Percentiles rank a stretch among this genome's conserved stretches.
Evolutionary conservation across 805 yeast species (phyloP).

Genomic region (Teunomyces pallodes): DNA sequence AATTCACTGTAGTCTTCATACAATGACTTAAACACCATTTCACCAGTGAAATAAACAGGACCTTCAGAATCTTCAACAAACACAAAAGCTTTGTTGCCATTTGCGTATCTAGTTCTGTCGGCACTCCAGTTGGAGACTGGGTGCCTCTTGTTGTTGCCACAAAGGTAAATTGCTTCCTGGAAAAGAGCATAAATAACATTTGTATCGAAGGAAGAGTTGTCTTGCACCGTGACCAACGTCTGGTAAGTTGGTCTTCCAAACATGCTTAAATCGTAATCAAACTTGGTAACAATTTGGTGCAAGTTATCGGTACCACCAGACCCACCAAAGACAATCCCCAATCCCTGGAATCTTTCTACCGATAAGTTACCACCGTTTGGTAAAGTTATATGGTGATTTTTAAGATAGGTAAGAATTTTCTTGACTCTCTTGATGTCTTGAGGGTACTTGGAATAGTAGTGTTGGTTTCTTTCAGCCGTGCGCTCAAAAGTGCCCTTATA

Average conservation of each 20-base stretch:
- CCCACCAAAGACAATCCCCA: conserved; percentile 52
- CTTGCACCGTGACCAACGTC: conserved; percentile 33
- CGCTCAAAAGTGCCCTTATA: conserved; percentile 46
- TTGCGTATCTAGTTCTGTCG: conserved; percentile 30
- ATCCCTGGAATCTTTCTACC: conserved; percentile 51
- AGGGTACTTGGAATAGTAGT: conserved; percentile 49
- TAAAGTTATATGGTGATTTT: conserved; percentile 25
- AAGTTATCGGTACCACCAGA: conserved; percentile 48
- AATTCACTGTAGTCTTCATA: conserved; percentile 48
- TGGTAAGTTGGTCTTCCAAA: conserved; percentile 38
- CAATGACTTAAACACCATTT: conserved; percentile 54
- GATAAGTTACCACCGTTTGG: conserved; percentile 53
- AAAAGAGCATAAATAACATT: conserved; percentile 53
- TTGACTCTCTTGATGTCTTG: conserved; percentile 41
- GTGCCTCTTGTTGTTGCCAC: conserved; percentile 25
- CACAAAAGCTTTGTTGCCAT: conserved; percentile 26
- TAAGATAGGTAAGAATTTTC: conserved; percentile 34
- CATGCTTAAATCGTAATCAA: conserved; percentile 36
- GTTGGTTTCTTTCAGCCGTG: conserved; percentile 47
- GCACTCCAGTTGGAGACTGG: conserved; percentile 48
- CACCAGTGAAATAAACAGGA: conserved; percentile 48
- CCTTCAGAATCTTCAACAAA: conserved; percentile 10
- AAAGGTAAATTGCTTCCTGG: conserved; percentile 59
- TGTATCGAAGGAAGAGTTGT: conserved; percentile 45
- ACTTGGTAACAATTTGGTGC: conserved; percentile 43